Base-by-base conservation (phyloP, 176 grass and related monocot genomes). In the Phoenix dactylifera region DNA sequence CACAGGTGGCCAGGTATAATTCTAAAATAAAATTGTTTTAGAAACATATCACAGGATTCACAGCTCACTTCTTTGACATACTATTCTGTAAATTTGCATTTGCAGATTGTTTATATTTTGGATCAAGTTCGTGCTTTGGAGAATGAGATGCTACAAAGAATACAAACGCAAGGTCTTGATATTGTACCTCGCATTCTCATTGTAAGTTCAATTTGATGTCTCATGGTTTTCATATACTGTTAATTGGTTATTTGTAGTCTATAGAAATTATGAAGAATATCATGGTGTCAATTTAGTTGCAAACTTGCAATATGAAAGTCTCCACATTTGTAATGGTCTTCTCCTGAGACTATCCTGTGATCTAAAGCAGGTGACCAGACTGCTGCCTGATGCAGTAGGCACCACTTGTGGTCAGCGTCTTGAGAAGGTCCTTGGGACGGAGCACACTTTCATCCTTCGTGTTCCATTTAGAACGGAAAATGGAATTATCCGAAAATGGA, bases 51-150 rank as follows among this genome's bases (percentile, higher is more conserved):
- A 20, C 20, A 20, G 20, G 20, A 20, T 20, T 60, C 2, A 16
- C 5, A 24, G 25, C 10, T 24, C 17, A 7, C 3, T 22, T 74
- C 18, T 44, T 44, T 44, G 14, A 44, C 35, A 14, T 44, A 44
- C 2, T 0, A 14, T 9, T 0, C 35, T 44, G 12, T 14, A 20
- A 57, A 14, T 55, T 10, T 5, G 32, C 22, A 2, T 64, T 24
- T 51, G 14, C 58, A 98, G 93, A 88, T 98, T 79, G 94, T 98
- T 35, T 98, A 98, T 72, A 98, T 98, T 59, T 69, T 98, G 94
- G 94, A 98, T 63, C 94, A 98, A 98, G 94, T 98, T 22, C 87
- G 94, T 44, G 94, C 94, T 63, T 80, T 98, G 82, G 94, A 98
- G 71, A 81, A 79, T 18, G 94, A 98, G 80, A 98, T 98, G 94